These are phyloP conservation scores for Croton laevigatus DNA, from an alignment of 441 rosid genomes.

Conservation along the genomic window DNA sequence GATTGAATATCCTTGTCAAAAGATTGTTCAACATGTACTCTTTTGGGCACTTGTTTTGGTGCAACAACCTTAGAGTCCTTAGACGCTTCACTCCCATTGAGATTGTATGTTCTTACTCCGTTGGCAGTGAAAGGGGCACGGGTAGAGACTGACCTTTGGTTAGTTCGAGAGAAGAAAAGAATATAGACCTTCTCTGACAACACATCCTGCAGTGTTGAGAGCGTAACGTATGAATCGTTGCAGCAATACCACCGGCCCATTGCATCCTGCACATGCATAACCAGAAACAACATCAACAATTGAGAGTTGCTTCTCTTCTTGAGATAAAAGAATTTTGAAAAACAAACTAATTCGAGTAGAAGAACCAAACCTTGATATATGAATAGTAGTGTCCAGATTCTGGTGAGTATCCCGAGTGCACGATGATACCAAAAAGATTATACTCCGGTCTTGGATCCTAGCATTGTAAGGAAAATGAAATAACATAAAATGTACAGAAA, in stretches of 20 bases:
- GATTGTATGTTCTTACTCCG: slow-evolving; percentile 52
- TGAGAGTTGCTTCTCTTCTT: slow-evolving; percentile 8
- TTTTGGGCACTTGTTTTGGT: slow-evolving; percentile 33
- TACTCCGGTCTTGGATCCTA: slow-evolving; percentile 86
- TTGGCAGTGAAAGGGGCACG: slow-evolving; percentile 36
- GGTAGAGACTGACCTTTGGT: slow-evolving; percentile 54
- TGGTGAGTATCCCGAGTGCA: slow-evolving; percentile 84
- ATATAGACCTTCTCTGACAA: slow-evolving; percentile 91
- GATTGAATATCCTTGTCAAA: slow-evolving; percentile 34
- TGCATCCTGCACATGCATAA: slow-evolving; percentile 56
- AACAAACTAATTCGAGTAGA: slow-evolving; percentile 1
- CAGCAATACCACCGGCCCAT: slow-evolving; percentile 90
- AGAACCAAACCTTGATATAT: slow-evolving; percentile 66
- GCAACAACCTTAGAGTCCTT: slow-evolving; percentile 36
- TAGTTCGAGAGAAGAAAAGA: slow-evolving; percentile 78
- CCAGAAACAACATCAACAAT: slow-evolving; percentile 19
- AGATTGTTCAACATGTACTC: slow-evolving; percentile 38
- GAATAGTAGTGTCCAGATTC: slow-evolving; percentile 98
- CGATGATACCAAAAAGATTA: slow-evolving; percentile 92
- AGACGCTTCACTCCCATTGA: slow-evolving; percentile 50
- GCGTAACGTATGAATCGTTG: slow-evolving; percentile 72
- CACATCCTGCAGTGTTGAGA: slow-evolving; percentile 75
- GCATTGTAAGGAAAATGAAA: slow-evolving; percentile 20
- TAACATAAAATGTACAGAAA: slow-evolving; percentile 12
- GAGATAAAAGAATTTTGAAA: neutral